phyloP scores from a whole-genome alignment of 1,284 basidiomycete genomes.

The Cutaneotrichosporon sp. region DNA sequence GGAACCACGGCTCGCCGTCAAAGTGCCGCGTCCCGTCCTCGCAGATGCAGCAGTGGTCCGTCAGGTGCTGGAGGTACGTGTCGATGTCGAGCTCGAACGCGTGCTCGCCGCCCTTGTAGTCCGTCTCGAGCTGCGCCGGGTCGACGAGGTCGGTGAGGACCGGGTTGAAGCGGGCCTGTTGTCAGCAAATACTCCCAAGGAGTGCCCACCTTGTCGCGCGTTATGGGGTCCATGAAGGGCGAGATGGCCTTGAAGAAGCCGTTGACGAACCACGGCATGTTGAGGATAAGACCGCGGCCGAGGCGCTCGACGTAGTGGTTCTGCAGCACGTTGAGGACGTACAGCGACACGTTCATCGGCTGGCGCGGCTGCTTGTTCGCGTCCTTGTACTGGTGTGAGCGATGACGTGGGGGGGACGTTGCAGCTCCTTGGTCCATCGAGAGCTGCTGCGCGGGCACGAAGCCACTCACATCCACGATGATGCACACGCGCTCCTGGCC shows the following conservation, averaged over 20 bases:
- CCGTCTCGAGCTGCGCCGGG: conserved; percentile 69
- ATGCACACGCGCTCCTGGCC: conserved; percentile 78
- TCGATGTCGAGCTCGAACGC: conserved; percentile 73
- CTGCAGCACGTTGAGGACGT: conserved; percentile 81
- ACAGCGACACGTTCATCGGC: conserved; percentile 71
- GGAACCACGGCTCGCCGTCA: conserved; percentile 37
- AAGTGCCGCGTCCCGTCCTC: conserved; percentile 43
- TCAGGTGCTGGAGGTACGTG: conserved; percentile 74
- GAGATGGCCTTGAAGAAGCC: conserved; percentile 85
- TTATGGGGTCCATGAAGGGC: conserved; percentile 86
- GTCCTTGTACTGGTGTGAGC: conserved; percentile 61
- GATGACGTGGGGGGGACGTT: too few species aligned
- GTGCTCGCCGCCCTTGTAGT: conserved; percentile 74
- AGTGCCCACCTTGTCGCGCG: conserved; percentile 80
- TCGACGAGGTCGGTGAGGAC: conserved; percentile 73
- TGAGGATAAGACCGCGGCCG: conserved; percentile 80
- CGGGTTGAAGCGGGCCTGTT: conserved; percentile 81
- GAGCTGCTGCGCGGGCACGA: not conserved
- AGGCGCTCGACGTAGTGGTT: conserved; percentile 84
- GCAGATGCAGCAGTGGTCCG: conserved; percentile 53
- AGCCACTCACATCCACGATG: conserved; percentile 63
- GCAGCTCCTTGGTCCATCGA: too few species aligned
- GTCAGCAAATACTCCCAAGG: not conserved
- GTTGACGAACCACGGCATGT: conserved; percentile 69
- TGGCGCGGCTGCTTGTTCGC: conserved; percentile 77